Evolutionary conservation across 805 yeast genomes (phyloP), one percentile per base, ranked within the genome.

Genomic region (Yamadazyma laniorum): DNA sequence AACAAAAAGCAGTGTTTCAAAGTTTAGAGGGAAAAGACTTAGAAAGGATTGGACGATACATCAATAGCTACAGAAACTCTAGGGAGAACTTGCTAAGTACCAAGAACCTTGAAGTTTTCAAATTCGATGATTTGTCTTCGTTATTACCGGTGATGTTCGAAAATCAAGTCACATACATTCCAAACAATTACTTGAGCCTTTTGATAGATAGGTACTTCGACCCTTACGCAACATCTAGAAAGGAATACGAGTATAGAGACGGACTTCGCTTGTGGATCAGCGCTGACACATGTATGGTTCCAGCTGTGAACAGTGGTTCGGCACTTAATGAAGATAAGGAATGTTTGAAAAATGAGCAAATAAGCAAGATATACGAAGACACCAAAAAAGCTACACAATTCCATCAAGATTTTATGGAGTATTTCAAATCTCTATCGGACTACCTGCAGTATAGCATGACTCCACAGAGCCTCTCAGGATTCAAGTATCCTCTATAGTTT

Each of bases 91-190:
- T 32, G 14, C 40, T 44, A 9, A 45, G 37, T 12, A 47, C 35
- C 12, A 43, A 47, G n/a, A 35, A 45, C 15, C 33, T 61, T 17
- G 45, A 58, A 34, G 56, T 56, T 4, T 65, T 56, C 47, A 61
- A 65, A 39, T 65, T 66, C 34, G 32, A 54, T 7, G 44, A 46
- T 29, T 44, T 60, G 23, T 32, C 44, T 8, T 67, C 61, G 39
- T 36, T 67, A 13, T 42, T 55, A n/a, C 71, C 72, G 0, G 47
- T 67, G 18, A 56, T 49, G 25, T 51, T 61, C 28, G 72, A 67
- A 39, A 70, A 70, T 4, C 58, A 58, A 34, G 48, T 52, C 13
- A 55, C 63, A 1, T 65, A 62, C 42, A 40, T 66, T 15, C 71
- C 72, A 4, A 43, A 45, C 25, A 50, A 56, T 5, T 64, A 56